Conservation (phyloP, 805 yeast genomes). For the Candida methanosorbosa region DNA sequence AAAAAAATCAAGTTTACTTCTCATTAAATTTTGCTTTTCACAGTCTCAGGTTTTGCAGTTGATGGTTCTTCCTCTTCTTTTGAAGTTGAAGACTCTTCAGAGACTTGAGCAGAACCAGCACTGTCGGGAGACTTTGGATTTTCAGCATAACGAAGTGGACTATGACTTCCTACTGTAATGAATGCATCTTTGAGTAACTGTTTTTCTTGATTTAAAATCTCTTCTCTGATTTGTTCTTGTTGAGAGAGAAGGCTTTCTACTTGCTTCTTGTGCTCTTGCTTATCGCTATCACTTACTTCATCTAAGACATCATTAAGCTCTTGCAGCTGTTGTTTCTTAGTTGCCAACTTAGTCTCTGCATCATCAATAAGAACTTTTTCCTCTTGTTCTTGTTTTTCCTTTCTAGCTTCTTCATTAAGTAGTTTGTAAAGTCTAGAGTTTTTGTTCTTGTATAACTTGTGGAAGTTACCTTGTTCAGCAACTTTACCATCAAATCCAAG, state of each 20-base stretch:
- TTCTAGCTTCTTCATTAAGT: slow-evolving; percentile 18
- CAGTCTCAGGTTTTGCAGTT: not conserved
- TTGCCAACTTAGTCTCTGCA: slow-evolving; percentile 1
- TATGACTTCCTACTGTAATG: not conserved
- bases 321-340: slow-evolving; percentile 7
- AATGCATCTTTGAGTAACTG: not conserved
- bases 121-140: not conserved
- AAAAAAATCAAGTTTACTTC: too few species aligned
- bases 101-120: not conserved
- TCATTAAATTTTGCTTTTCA: too few species aligned
- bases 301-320: not conserved
- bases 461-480: slow-evolving; percentile 65
- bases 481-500: slow-evolving; percentile 70
- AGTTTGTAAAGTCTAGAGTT: slow-evolving; percentile 23
- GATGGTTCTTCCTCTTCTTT: not conserved
- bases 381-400: slow-evolving; percentile 7
- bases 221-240: not conserved
- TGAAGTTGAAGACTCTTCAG: not conserved
- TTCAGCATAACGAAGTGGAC: not conserved
- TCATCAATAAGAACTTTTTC: slow-evolving; percentile 6
- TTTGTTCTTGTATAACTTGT: slow-evolving; percentile 40
- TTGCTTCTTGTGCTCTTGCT: not conserved
- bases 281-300: slow-evolving; percentile 1
- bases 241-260: not conserved
- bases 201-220: slow-evolving; percentile 2